A percentile compares a stretch with the other conserved stretches of the same genome.
Conservation (phyloP, 1,284 basidiomycete species). For the Boletus calvinii region DNA sequence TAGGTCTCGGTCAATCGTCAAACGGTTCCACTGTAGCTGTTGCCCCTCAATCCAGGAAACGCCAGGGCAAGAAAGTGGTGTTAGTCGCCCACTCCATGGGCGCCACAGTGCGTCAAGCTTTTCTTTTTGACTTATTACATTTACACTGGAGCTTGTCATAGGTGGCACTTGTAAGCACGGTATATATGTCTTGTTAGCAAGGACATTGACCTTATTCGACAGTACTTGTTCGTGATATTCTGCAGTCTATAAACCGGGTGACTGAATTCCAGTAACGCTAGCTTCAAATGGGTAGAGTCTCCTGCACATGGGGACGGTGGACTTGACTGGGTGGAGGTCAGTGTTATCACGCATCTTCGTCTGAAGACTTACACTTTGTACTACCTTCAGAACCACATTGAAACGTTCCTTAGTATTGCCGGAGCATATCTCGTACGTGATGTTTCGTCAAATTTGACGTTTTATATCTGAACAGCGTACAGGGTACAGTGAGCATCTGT, state of each 20-base stretch:
- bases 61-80: slow-evolving; percentile 82
- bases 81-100: slow-evolving; percentile 92
- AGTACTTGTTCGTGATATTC: slow-evolving; percentile 62
- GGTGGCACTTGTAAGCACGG: slow-evolving; percentile 51
- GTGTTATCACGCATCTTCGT: neutral
- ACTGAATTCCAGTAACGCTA: slow-evolving; percentile 32
- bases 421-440: slow-evolving; percentile 79
- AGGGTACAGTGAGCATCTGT: slow-evolving; percentile 67
- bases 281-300: slow-evolving; percentile 97
- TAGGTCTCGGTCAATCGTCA: slow-evolving; percentile 32
- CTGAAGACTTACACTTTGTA: neutral
- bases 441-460: neutral
- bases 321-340: slow-evolving; percentile 86
- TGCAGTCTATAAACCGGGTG: neutral
- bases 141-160: slow-evolving; percentile 19
- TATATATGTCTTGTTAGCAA: neutral
- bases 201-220: slow-evolving; percentile 13
- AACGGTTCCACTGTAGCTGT: neutral
- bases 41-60: slow-evolving; percentile 43
- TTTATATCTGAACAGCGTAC: slow-evolving; percentile 5
- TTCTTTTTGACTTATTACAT: neutral
- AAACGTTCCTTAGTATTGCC: slow-evolving; percentile 80
- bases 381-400: slow-evolving; percentile 60
- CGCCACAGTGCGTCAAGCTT: slow-evolving; percentile 54
- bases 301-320: slow-evolving; percentile 84